Evolutionary conservation across 2,329 filamentous ascomycete genomes (phyloP).

Genomic region (Coniella lustricola): DNA sequence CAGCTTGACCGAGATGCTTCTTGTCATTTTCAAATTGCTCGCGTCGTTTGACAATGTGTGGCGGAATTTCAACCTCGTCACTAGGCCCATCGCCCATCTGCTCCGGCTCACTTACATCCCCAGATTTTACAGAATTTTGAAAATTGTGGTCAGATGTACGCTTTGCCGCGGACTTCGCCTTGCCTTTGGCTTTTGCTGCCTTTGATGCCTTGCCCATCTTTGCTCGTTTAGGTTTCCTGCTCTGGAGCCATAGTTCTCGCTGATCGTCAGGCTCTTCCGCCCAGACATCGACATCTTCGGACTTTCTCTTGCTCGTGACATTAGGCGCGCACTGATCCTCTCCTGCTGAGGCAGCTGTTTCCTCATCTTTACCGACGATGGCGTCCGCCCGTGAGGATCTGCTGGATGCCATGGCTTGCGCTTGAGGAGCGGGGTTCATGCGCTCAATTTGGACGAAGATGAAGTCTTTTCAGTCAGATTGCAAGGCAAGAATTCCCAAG

Average conservation of each 20-base stretch:
- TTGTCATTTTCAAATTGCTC: conserved; percentile 59
- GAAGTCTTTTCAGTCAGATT: not conserved
- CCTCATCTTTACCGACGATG: conserved; percentile 16
- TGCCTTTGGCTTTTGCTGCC: conserved; percentile 25
- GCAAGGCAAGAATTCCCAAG: not conserved
- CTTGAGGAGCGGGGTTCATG: not conserved
- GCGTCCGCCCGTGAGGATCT: conserved; percentile 1
- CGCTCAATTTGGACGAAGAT: not conserved
- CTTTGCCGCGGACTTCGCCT: conserved; percentile 11
- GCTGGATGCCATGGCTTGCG: conserved; percentile 39
- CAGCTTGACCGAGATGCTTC: conserved; percentile 55
- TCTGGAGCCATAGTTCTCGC: conserved; percentile 47
- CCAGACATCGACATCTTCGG: conserved; percentile 10
- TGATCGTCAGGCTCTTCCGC: conserved; percentile 50
- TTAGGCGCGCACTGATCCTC: not conserved
- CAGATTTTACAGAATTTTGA: not conserved
- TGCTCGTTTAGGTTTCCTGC: conserved; percentile 40
- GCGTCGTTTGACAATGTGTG: conserved; percentile 65
- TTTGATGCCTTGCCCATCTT: conserved; percentile 47
- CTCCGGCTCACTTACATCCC: conserved; percentile 8
- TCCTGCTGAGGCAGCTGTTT: conserved; percentile 17
- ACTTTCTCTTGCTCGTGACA: conserved; percentile 4
- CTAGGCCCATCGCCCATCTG: conserved; percentile 22
- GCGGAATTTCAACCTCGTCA: conserved; percentile 50
- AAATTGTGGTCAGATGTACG: conserved; percentile 1